These are phyloP conservation scores for Aspergillus piperis DNA, from an alignment of 2,329 filamentous ascomycete species.

Conservation along the genomic window DNA sequence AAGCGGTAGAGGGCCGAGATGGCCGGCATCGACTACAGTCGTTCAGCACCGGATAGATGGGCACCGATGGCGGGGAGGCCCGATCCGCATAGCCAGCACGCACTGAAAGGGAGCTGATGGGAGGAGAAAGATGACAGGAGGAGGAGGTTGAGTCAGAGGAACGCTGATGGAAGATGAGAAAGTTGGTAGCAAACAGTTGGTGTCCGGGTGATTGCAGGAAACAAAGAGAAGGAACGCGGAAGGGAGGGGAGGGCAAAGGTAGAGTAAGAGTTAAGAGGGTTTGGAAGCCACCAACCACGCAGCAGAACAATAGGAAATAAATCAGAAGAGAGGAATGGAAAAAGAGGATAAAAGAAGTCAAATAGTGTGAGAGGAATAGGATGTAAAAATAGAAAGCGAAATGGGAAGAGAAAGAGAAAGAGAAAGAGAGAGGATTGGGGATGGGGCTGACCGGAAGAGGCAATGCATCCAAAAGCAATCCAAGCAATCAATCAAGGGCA, in stretches of 20 bases:
- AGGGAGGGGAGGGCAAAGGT: conserved; percentile 5
- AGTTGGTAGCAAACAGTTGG: no score
- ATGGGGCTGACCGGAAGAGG: conserved; percentile 18
- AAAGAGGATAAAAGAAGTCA: neutral
- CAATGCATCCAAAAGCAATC: neutral
- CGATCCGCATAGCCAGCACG: neutral
- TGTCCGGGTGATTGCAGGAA: neutral
- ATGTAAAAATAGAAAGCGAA: neutral
- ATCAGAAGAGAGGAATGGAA: neutral
- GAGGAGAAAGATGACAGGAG: neutral
- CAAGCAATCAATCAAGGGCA: conserved; percentile 2
- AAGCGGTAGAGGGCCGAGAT: conserved; percentile 7
- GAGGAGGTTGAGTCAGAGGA: neutral
- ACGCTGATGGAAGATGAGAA: neutral
- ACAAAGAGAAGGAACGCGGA: neutral
- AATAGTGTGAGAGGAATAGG: neutral
- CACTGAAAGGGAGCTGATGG: neutral
- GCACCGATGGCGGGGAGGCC: conserved; percentile 11
- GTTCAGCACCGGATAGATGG: conserved; percentile 13
- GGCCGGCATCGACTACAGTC: conserved; percentile 22
- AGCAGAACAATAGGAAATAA: neutral
- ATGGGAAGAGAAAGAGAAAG: neutral
- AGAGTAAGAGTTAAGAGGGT: neutral
- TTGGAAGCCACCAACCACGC: neutral
- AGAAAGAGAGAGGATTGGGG: conserved; percentile 15